Percentiles rank a stretch among this genome's conserved stretches.
Conservation (phyloP, 306 rosid genomes). For the Heteromeles arbutifolia region DNA sequence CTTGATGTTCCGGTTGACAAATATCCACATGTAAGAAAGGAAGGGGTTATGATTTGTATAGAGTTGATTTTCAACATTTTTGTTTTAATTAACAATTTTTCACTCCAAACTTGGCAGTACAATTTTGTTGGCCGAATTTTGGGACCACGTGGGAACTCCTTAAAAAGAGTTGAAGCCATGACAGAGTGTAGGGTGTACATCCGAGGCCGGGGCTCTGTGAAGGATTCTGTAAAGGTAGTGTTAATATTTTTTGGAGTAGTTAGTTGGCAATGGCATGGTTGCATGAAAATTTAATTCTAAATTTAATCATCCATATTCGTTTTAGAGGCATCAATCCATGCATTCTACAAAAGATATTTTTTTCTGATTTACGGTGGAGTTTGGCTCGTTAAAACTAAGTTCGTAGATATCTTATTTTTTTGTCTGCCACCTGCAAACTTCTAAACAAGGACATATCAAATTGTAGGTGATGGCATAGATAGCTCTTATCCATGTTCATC, state of each 20-base stretch:
- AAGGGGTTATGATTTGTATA: neutral
- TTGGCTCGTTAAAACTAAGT: neutral
- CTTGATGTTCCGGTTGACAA: conserved; percentile 87
- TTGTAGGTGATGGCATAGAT: no score
- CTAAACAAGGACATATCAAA: no score
- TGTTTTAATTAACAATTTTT: conserved; percentile 17
- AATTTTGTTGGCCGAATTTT: conserved; percentile 93
- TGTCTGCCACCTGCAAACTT: neutral
- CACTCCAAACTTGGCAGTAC: conserved; percentile 53
- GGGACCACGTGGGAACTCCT: conserved; percentile 91
- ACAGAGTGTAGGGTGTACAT: conserved; percentile 90
- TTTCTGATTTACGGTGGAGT: neutral
- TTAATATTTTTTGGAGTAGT: neutral
- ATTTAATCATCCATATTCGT: neutral
- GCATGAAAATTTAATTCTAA: neutral
- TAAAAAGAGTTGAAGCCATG: conserved; percentile 91
- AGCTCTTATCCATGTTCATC: neutral
- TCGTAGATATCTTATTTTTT: neutral
- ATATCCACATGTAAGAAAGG: conserved; percentile 67
- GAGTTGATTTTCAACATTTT: conserved; percentile 5
- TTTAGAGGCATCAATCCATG: neutral
- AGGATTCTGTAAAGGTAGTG: conserved; percentile 76
- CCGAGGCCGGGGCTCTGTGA: conserved; percentile 86
- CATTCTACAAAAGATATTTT: neutral
- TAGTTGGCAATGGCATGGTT: neutral